Evolutionary conservation across 1,284 basidiomycete species (phyloP), one percentile per base, ranked within the genome.

Genomic region (Grifola frondosa): DNA sequence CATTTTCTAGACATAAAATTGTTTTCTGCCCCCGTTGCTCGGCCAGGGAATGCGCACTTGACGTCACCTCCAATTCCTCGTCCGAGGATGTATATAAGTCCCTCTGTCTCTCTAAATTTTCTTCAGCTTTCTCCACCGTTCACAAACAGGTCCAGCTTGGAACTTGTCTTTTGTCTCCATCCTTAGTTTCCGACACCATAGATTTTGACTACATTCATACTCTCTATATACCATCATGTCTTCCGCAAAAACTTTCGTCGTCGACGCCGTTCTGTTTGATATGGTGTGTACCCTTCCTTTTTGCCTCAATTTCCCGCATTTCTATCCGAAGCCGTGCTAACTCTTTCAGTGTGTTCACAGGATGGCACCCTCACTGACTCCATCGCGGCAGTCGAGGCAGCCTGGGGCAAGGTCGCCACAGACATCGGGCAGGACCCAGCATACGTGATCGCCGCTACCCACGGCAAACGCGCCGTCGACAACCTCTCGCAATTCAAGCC

Each of bases 361-460:
- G 81, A 84, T 57, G 83, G 83, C 31, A 87, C 84, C 10, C 68
- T 88, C 42, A 87, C 85, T 40, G 83, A 88, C 60, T 86, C 83
- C 21, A 88, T 88, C 58, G 69, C 80, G 19, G 86, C 87, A 8
- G 84, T 88, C 50, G 87, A 89, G 62, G 83, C 84, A 6, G 87
- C 87, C 6, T 89, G 87, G 87, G 78, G 77, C 25, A 82, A 81
- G 54, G 84, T 89, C 37, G 86, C 87, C 3, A 68, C 69, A 31
- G 82, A 86, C 61, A 76, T 86, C 34, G 81, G 80, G 40, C 76
- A 80, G 61, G 80, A 85, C 62, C 81, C 80, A 10, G 68, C 67
- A 46, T 71, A 76, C 44, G 80, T 85, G 48, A 84, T 84, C 59
- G 77, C 78, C 23, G 83, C 83, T 30, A 88, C 86, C 11, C 87